These are phyloP conservation scores for Parasarocladium wereldwijsianum DNA, from an alignment of 2,329 filamentous ascomycete genomes.

Conservation along the genomic window DNA sequence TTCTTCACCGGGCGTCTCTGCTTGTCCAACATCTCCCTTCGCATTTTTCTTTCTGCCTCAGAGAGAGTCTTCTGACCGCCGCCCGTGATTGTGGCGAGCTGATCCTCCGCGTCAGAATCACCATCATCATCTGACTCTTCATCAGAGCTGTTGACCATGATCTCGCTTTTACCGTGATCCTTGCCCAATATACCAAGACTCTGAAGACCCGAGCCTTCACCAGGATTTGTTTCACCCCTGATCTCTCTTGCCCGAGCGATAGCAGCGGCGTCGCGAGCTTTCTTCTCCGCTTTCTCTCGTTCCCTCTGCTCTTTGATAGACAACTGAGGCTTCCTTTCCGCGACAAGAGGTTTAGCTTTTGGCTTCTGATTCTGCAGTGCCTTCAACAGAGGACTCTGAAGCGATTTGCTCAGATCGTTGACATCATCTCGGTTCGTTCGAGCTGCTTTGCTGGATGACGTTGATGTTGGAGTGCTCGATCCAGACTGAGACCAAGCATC, in stretches of 20 bases:
- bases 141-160: conserved; percentile 80
- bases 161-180: conserved; percentile 68
- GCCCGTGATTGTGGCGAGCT: conserved; percentile 31
- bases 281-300: conserved; percentile 60
- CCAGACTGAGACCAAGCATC: conserved; percentile 46
- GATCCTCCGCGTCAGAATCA: conserved; percentile 25
- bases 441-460: conserved; percentile 12
- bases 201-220: conserved; percentile 65
- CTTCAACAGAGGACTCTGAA: conserved; percentile 32
- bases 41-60: conserved; percentile 29
- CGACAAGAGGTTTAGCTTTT: conserved; percentile 15
- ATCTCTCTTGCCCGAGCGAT: conserved; percentile 50
- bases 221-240: conserved; percentile 25
- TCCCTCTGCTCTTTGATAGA: conserved; percentile 57
- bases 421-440: conserved; percentile 32
- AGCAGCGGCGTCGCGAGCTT: conserved; percentile 54
- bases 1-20: conserved; percentile 69
- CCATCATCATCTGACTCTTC: conserved; percentile 57
- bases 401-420: conserved; percentile 28
- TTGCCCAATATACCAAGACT: conserved; percentile 62
- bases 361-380: conserved; percentile 25
- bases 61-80: conserved; percentile 32
- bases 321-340: conserved; percentile 22
- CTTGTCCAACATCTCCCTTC: conserved; percentile 35
- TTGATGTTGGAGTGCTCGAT: conserved; percentile 9